A percentile compares a stretch with the other conserved stretches of the same genome.
Conservation (phyloP, 2,329 filamentous ascomycete genomes). For the Emmonsia crescens region DNA sequence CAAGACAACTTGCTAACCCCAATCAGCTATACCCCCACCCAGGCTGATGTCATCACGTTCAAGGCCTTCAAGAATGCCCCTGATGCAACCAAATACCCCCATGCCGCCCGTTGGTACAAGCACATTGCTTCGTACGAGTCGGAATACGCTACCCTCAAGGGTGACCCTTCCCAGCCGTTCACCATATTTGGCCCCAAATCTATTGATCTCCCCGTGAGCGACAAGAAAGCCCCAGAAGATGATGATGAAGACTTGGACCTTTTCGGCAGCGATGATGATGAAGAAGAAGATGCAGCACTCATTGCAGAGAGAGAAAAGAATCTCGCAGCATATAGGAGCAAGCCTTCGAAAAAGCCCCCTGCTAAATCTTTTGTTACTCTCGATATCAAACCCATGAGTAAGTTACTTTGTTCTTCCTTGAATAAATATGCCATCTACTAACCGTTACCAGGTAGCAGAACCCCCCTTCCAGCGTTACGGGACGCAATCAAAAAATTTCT, state of each 20-base stretch:
- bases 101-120: slow-evolving; percentile 97
- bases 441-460: slow-evolving; percentile 64
- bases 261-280: slow-evolving; percentile 87
- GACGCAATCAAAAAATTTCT: slow-evolving; percentile 55
- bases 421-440: neutral
- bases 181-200: slow-evolving; percentile 85
- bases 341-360: slow-evolving; percentile 88
- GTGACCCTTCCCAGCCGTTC: slow-evolving; percentile 80
- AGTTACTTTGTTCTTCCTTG: slow-evolving; percentile 21
- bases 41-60: slow-evolving; percentile 94
- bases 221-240: slow-evolving; percentile 65
- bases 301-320: slow-evolving; percentile 75
- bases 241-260: slow-evolving; percentile 86
- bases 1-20: slow-evolving; percentile 10
- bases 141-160: slow-evolving; percentile 82
- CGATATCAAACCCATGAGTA: slow-evolving; percentile 99
- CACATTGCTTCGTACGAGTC: slow-evolving; percentile 88
- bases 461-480: slow-evolving; percentile 64
- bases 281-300: slow-evolving; percentile 86
- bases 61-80: slow-evolving; percentile 73
- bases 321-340: slow-evolving; percentile 86
- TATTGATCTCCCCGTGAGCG: slow-evolving; percentile 67
- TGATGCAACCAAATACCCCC: slow-evolving; percentile 75
- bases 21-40: slow-evolving; percentile 57
- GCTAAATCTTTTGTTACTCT: slow-evolving; percentile 95